phyloP scores from a whole-genome alignment of 148 eudicot genomes.

The Bassia scoparia region DNA sequence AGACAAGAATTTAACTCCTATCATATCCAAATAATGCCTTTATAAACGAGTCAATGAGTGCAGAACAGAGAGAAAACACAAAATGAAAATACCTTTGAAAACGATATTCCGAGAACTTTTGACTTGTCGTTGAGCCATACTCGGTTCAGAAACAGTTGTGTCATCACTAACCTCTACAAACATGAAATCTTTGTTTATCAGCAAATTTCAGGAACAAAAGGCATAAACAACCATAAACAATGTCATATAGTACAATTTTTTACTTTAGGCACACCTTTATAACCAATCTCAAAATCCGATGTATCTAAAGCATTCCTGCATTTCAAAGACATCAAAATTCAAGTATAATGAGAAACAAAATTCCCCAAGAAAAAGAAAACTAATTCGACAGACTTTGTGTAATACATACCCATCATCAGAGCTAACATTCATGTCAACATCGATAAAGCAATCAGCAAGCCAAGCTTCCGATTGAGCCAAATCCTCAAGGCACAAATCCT shows the following conservation, averaged over 20 bases:
- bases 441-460: constrained; percentile 81
- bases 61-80: neutral
- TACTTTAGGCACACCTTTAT: constrained; percentile 37
- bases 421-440: constrained; percentile 59
- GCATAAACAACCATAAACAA: neutral
- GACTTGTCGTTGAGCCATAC: constrained; percentile 33
- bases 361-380: neutral
- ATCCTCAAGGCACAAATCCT: constrained; percentile 47
- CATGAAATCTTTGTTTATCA: neutral
- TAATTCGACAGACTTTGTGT: neutral
- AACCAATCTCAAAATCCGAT: constrained; percentile 41
- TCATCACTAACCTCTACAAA: constrained; percentile 46
- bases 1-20: neutral
- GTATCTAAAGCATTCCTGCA: constrained; percentile 37
- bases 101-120: constrained; percentile 51
- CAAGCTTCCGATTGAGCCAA: constrained; percentile 75
- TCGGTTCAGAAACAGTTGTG: constrained; percentile 35
- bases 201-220: neutral
- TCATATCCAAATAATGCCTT: neutral
- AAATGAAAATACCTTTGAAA: constrained; percentile 61
- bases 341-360: neutral
- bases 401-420: constrained; percentile 52
- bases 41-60: neutral
- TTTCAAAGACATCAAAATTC: constrained; percentile 12
- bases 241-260: neutral